A percentile compares a stretch with the other conserved stretches of the same genome.
These are phyloP conservation scores for Hemileccinum impolitum DNA, from an alignment of 768 basidiomycete species.

Conservation along the genomic window DNA sequence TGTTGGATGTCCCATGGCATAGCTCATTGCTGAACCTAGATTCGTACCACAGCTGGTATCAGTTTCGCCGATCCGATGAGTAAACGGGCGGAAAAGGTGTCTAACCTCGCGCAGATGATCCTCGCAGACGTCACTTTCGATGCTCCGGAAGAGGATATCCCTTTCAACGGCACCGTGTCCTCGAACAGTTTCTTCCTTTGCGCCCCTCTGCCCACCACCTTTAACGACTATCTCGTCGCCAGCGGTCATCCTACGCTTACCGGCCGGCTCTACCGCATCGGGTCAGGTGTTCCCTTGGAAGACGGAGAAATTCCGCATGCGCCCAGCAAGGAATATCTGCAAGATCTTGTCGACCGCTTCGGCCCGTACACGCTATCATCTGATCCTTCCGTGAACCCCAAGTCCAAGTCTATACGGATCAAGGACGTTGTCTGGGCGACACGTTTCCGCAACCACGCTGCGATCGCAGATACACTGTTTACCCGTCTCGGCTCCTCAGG, in stretches of 20 bases:
- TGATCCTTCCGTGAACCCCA: slow-evolving; percentile 35
- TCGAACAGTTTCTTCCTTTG: slow-evolving; percentile 13
- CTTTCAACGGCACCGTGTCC: background rate
- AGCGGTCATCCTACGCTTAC: slow-evolving; percentile 8
- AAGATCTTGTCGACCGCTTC: slow-evolving; percentile 40
- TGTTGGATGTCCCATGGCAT: background rate
- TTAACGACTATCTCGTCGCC: slow-evolving; percentile 15
- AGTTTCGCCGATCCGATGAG: slow-evolving; percentile 44
- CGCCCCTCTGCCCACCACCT: slow-evolving; percentile 11
- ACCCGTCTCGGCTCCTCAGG: slow-evolving; percentile 24
- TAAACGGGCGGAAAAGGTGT: slow-evolving; percentile 19
- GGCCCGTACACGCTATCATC: slow-evolving; percentile 38
- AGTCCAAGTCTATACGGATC: slow-evolving; percentile 31
- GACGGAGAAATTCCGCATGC: slow-evolving; percentile 37
- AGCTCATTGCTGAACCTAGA: slow-evolving; percentile 25
- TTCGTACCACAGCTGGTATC: slow-evolving; percentile 43
- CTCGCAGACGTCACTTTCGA: slow-evolving; percentile 21
- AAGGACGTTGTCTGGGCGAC: slow-evolving; percentile 43
- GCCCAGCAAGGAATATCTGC: slow-evolving; percentile 42
- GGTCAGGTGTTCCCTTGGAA: slow-evolving; percentile 36
- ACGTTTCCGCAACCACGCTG: slow-evolving; percentile 46
- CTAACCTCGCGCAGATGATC: slow-evolving; percentile 32
- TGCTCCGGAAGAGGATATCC: background rate
- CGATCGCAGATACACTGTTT: slow-evolving; percentile 42
- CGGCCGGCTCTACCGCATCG: slow-evolving; percentile 38